These are phyloP conservation scores for Trichophyton schoenleinii DNA, from an alignment of 2,329 filamentous ascomycete species.

Conservation along the genomic window DNA sequence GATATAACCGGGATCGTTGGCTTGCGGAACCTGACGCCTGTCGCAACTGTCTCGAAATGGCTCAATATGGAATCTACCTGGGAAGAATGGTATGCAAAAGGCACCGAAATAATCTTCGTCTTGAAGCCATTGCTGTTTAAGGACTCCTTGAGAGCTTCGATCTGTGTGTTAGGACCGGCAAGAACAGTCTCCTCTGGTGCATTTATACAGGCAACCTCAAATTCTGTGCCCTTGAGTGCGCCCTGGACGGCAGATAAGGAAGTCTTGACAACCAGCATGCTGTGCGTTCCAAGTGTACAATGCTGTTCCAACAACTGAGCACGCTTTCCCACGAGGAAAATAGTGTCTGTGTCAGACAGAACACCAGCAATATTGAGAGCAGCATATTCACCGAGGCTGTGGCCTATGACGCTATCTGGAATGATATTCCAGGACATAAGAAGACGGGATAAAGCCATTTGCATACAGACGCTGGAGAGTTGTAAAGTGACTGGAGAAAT, in stretches of 20 bases:
- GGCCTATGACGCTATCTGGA: conserved; percentile 10
- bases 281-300: conserved; percentile 50
- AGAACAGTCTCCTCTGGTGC: conserved; percentile 15
- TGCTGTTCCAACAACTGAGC: conserved; percentile 21
- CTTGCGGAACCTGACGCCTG: conserved; percentile 42
- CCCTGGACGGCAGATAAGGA: not conserved
- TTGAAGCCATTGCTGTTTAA: conserved; percentile 38
- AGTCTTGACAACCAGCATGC: conserved; percentile 47
- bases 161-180: conserved; percentile 13
- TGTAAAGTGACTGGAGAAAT: conserved; percentile 24
- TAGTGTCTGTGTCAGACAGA: conserved; percentile 20
- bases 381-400: conserved; percentile 14
- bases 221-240: conserved; percentile 7
- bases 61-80: conserved; percentile 53
- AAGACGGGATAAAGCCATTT: conserved; percentile 39
- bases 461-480: conserved; percentile 26
- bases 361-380: conserved; percentile 21
- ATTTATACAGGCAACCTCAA: conserved; percentile 14
- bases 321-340: conserved; percentile 22
- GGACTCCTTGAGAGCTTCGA: conserved; percentile 28
- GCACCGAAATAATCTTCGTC: conserved; percentile 29
- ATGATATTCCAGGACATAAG: conserved; percentile 3
- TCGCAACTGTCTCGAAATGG: conserved; percentile 45
- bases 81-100: conserved; percentile 55
- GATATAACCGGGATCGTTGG: conserved; percentile 54